Base-by-base conservation (phyloP, 306 rosid species). In the Vicia villosa region DNA sequence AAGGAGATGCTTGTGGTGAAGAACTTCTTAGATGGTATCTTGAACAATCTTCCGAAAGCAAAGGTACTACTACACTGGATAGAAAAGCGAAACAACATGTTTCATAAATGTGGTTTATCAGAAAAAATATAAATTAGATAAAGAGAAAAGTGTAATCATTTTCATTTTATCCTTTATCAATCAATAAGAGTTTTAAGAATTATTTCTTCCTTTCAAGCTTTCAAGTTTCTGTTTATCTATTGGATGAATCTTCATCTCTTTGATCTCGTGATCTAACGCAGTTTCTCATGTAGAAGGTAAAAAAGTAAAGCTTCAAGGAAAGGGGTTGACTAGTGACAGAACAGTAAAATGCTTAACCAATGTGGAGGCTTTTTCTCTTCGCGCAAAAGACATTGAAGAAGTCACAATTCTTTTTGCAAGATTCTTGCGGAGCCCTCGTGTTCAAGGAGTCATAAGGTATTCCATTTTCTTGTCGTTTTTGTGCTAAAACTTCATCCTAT, bases 1-100 rank as follows among this genome's bases (percentile, higher is more conserved):
- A 84, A 78, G 94, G 95, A 24, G 96, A 92, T 75, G 90, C 80
- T 21, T 92, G 95, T 42, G 96, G 97, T 15, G 97, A 92, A 78
- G 97, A 92, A 60, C 95, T 89, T 74, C 92, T 92, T 42, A 52
- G 22, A 59, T 59, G 45, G 45, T 59, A 59, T 59, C 24, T 59
- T 30, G 98, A 92, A 70, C 89, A 83, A 77, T 88, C 88, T 79
- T 85, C 95, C 2, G 82, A 81, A 57, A 81, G 75, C 83, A 86
- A n/a, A 86, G 95, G 97, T 91, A 83, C 17, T 17, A 5, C 38
- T 47, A 47, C 16, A 47, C 54, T 8, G 0, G 37, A 5, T 49
- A 17, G 5, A 50, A 50, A 50, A 9, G 8, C 5, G 4, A 4
- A 2, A 51, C n/a, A n/a, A 10, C n/a, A 20, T 20, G 30, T 51